phyloP scores from a whole-genome alignment of 768 basidiomycete genomes.

The Antrodiella citrinella region DNA sequence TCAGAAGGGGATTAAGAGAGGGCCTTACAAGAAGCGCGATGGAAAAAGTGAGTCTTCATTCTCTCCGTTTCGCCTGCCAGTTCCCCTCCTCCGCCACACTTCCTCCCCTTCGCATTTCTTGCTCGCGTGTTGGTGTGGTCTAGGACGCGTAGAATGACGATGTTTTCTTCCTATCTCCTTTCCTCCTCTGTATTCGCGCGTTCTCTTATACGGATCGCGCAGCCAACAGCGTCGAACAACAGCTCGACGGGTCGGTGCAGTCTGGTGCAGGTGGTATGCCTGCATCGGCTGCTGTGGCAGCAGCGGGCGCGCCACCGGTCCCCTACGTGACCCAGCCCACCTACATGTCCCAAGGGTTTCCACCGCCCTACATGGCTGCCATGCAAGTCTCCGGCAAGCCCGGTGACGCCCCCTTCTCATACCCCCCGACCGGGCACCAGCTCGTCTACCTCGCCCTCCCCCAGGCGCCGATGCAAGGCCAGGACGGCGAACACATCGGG shows the following conservation, averaged over 20 bases:
- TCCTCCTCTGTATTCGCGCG: no score
- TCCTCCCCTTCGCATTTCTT: slow-evolving; percentile 4
- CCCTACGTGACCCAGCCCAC: slow-evolving; percentile 45
- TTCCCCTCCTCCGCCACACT: slow-evolving; percentile 3
- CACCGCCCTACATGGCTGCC: no score
- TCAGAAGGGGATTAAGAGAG: slow-evolving; percentile 79
- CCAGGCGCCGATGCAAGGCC: slow-evolving; percentile 32
- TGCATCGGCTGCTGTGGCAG: slow-evolving; percentile 33
- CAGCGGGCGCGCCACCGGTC: slow-evolving; percentile 31
- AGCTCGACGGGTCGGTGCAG: slow-evolving; percentile 34
- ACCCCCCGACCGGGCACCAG: slow-evolving; percentile 34
- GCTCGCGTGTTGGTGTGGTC: slow-evolving; percentile 16
- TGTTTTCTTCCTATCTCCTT: no score
- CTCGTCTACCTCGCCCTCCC: slow-evolving; percentile 32
- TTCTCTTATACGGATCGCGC: slow-evolving; percentile 35
- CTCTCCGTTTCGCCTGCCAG: no score
- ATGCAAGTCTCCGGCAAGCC: slow-evolving; percentile 35
- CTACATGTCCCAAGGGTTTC: no score
- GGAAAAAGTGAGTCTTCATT: slow-evolving; percentile 73
- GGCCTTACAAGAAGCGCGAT: slow-evolving; percentile 95
- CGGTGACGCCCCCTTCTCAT: no score
- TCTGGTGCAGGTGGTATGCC: no score
- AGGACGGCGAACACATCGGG: slow-evolving; percentile 34
- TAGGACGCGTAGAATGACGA: no score
- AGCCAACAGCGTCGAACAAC: slow-evolving; percentile 43